These are phyloP conservation scores for Solanum tarijense DNA, from an alignment of 257 asterid species.

Conservation along the genomic window DNA sequence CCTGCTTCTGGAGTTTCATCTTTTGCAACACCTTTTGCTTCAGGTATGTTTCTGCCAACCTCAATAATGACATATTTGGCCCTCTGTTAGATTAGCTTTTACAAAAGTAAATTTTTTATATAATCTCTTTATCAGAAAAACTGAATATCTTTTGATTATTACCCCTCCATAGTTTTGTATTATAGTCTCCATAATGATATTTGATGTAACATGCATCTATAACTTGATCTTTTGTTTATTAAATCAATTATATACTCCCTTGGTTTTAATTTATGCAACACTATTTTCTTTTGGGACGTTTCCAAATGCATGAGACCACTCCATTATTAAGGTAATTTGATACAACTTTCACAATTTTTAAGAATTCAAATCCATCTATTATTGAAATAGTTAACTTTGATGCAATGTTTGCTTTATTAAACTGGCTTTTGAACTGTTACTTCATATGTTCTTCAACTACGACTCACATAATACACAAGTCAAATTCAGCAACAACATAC, in stretches of 20 bases:
- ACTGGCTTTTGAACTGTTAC: not conserved
- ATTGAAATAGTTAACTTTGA: not conserved
- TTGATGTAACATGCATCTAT: not conserved
- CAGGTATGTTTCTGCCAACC: conserved; percentile 32
- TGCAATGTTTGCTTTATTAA: not conserved
- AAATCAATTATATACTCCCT: not conserved
- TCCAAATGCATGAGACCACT: not conserved
- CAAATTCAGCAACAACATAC: not conserved
- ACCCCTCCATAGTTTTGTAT: not conserved
- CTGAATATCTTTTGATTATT: not conserved
- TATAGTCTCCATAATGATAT: not conserved
- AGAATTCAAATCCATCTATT: not conserved
- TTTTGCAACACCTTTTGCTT: conserved; percentile 59
- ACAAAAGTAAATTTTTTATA: not conserved
- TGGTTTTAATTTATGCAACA: not conserved
- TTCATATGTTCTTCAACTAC: not conserved
- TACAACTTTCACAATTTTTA: not conserved
- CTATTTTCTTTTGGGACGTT: not conserved
- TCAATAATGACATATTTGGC: not conserved
- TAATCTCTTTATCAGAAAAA: not conserved
- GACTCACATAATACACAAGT: not conserved
- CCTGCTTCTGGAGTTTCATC: conserved; percentile 55
- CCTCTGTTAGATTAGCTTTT: not conserved
- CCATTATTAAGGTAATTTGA: not conserved
- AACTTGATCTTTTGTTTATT: not conserved